These are phyloP conservation scores for Echeveria elegans DNA, from an alignment of 164 flowering plant species.

Conservation along the genomic window DNA sequence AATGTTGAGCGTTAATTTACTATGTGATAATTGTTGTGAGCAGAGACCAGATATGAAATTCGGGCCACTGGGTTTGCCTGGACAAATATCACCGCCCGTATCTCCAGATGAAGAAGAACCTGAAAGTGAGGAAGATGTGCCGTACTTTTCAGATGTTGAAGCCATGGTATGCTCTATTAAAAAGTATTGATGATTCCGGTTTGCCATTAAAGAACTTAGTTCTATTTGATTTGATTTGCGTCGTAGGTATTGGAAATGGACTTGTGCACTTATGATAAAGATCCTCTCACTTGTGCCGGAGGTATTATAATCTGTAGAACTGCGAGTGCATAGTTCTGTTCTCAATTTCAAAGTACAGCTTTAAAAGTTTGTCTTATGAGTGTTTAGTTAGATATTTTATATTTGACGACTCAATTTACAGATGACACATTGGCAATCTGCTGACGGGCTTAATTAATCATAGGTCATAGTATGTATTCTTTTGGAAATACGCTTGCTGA, in stretches of 20 bases:
- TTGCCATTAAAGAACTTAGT: background rate
- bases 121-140: slow-evolving; percentile 59
- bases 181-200: background rate
- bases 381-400: too few relatives aligned
- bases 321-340: too few relatives aligned
- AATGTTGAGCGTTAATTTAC: slow-evolving; percentile 9
- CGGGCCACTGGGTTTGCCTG: slow-evolving; percentile 11
- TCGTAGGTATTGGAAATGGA: slow-evolving; percentile 86
- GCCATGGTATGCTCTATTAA: slow-evolving; percentile 46
- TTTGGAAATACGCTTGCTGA: background rate
- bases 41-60: slow-evolving; percentile 14
- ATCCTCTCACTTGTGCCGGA: slow-evolving; percentile 27
- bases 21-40: slow-evolving; percentile 11
- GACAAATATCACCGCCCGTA: slow-evolving; percentile 20
- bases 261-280: slow-evolving; percentile 48
- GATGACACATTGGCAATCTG: background rate
- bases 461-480: background rate
- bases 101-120: slow-evolving; percentile 36
- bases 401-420: background rate
- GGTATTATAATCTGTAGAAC: slow-evolving; percentile 31
- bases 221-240: background rate
- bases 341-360: background rate
- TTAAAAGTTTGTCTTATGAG: background rate
- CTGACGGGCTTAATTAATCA: background rate
- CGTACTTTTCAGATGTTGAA: slow-evolving; percentile 76